Evolutionary conservation across 1,284 basidiomycete species (phyloP), one percentile per base, ranked within the genome.

Genomic region (Ceratobasidium sp.): DNA sequence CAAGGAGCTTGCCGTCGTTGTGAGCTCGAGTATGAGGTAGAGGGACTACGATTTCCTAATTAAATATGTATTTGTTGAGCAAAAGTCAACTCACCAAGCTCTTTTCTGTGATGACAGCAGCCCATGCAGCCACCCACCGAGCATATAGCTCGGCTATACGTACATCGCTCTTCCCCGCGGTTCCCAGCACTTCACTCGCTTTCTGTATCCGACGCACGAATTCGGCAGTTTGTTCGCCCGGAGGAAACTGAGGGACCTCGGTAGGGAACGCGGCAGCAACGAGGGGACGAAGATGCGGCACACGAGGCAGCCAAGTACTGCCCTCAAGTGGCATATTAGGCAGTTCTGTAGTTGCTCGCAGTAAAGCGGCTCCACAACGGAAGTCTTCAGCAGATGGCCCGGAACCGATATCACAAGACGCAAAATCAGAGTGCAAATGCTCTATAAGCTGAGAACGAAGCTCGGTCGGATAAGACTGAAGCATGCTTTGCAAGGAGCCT

Each of bases 111-210:
- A 83, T 82, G 67, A 84, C 84, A 33, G 81, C 83, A 82, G 87
- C 90, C 89, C 90, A 90, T 68, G 88, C 87, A 77, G 87, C 85
- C 15, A 91, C 86, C 82, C 93, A 93, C 57, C 84, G 83, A 17
- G 87, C 86, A 82, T 93, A 93, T 54, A 86, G 85, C n/a, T 81
- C 79, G 26, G 85, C 84, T 65, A 90, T 84, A 28, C 76, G 66
- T 44, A 65, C 70, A 69, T 33, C 80, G 76, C 77, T 61, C n/a
- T 33, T 59, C 42, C 56, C 77, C 33, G 84, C 83, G 28, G 79
- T 81, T 15, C 86, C 71, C 77, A 93, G 85, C 78, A 86, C 87
- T 80, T 92, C 90, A 81, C 92, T 93, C 9, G 92, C 91, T 12
- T 78, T 81, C 79, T 86, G 86, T 48, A 94, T 83, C 17, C 85